phyloP scores from a whole-genome alignment of 2,329 filamentous ascomycete genomes.

The Nannizzia gypsea region DNA sequence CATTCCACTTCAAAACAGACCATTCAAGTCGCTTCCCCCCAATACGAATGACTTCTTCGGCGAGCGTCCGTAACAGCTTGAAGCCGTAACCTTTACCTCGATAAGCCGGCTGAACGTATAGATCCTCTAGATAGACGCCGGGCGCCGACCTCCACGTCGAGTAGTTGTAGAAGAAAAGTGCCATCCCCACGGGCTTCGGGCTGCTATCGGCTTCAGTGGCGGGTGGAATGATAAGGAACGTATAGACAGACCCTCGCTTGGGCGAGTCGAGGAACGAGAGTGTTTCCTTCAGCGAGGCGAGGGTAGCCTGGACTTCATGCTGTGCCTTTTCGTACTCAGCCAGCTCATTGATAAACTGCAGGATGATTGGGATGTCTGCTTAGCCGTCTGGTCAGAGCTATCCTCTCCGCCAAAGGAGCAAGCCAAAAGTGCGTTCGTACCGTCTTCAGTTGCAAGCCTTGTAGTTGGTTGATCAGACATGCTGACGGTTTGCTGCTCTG shows the following conservation, averaged over 20 bases:
- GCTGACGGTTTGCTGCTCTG: neutral
- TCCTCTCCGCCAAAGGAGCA: neutral
- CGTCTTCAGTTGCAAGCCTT: constrained; percentile 31
- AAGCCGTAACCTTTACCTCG: constrained; percentile 71
- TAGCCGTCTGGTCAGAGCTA: neutral
- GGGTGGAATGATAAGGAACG: constrained; percentile 51
- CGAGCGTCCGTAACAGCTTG: constrained; percentile 59
- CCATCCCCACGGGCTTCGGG: constrained; percentile 55
- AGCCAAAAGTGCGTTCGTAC: constrained; percentile 14
- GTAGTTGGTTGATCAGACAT: constrained; percentile 30
- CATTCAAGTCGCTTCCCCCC: constrained; percentile 71
- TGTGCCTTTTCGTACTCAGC: constrained; percentile 77
- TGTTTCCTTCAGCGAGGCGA: constrained; percentile 57
- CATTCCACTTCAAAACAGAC: constrained; percentile 87
- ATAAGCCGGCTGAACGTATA: constrained; percentile 64
- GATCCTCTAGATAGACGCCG: constrained; percentile 85
- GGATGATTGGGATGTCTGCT: constrained; percentile 68
- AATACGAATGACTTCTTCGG: constrained; percentile 63
- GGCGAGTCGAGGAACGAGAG: constrained; percentile 60
- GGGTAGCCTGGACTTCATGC: constrained; percentile 64
- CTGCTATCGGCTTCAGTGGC: constrained; percentile 34
- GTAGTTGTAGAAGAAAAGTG: constrained; percentile 91
- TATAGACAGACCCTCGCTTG: constrained; percentile 55
- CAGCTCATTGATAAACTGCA: constrained; percentile 69
- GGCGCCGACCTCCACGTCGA: constrained; percentile 81